These are phyloP conservation scores for Tolypocladium album DNA, from an alignment of 2,329 filamentous ascomycete species.

Conservation along the genomic window DNA sequence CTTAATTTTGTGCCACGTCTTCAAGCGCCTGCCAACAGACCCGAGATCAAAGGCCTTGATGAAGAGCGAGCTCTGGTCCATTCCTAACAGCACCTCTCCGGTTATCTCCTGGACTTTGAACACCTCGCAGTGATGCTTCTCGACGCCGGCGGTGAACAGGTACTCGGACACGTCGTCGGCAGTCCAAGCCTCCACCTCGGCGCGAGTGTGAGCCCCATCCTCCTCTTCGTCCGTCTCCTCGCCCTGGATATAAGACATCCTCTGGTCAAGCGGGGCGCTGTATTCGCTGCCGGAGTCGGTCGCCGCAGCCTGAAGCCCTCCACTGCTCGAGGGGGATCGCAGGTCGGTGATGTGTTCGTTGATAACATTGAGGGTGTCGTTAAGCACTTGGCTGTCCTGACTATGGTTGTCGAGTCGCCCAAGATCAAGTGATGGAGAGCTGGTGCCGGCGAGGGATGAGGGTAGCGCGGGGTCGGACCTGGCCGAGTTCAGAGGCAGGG, in stretches of 20 bases:
- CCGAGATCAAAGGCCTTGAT: conserved; percentile 93
- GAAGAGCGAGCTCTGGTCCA: conserved; percentile 92
- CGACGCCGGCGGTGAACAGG: conserved; percentile 73
- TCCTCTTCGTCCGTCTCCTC: conserved; percentile 96
- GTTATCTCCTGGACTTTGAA: conserved; percentile 94
- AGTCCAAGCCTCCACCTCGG: conserved; percentile 71
- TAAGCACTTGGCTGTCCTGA: conserved; percentile 65
- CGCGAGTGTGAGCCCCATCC: conserved; percentile 52
- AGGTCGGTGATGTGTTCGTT: conserved; percentile 94
- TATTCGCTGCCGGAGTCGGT: conserved; percentile 87
- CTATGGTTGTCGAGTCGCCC: conserved; percentile 30
- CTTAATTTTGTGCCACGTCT: conserved; percentile 97
- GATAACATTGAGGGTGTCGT: conserved; percentile 91
- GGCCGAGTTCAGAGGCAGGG: conserved; percentile 32
- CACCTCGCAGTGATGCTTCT: conserved; percentile 83
- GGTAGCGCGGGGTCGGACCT: conserved; percentile 21
- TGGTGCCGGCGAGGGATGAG: conserved; percentile 14
- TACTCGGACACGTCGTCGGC: conserved; percentile 80
- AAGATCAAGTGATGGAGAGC: conserved; percentile 16
- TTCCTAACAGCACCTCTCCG: conserved; percentile 82
- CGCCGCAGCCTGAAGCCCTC: conserved; percentile 37
- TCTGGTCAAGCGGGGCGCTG: conserved; percentile 64
- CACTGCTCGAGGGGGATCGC: conserved; percentile 41
- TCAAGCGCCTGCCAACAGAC: conserved; percentile 76
- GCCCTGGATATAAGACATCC: conserved; percentile 84